Base-by-base conservation (phyloP, 2,329 filamentous ascomycete genomes). In the Rasamsonia emersonii region DNA sequence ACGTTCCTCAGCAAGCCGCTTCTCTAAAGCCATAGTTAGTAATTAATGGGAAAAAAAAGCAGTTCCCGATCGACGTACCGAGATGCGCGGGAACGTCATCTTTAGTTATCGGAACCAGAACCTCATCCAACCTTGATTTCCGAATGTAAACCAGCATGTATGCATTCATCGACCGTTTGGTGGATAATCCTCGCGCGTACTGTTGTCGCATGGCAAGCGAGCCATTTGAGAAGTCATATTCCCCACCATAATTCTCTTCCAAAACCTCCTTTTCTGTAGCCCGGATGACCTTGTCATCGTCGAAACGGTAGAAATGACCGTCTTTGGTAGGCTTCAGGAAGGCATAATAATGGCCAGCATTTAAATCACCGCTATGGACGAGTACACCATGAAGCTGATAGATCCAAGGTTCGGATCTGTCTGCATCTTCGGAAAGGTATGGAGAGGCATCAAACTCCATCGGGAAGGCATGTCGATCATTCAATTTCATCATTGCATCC, bases 91-190 rank as follows among this genome's bases (percentile, higher is more conserved):
- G 93, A 10, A 86, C 84, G 48, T 93, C 81, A 2, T 82, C 73
- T 42, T 81, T 71, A n/a, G 74, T 71, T 21, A 91, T 82, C 0
- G 79, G 75, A 24, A 80, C 75, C 32, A 98, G 70, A 28, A 96
- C 79, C 43, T 83, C 72, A 50, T 94, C 83, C n/a, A 93, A 62
- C 35, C 80, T 76, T 31, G 80, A 82, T 55, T 94, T 84, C 27
- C 91, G 80, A 43, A 98, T 86, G 53, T 98, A 98, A 2, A 98
- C 93, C 68, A 98, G 64, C 91, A 98, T 98, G 68, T 98, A 98
- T 4, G 91, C 93, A 56, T 88, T 98, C 71, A 79, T 81, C 2
- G 75, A 79, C 28, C 76, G 67, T 49, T 81, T 81, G 3, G 73
- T 71, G 3, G 76, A 79, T 56, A 74, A 69, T 13, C 72, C 73